Percentiles rank a stretch among this genome's conserved stretches.
These are phyloP conservation scores for Tylopilus sp. DNA, from an alignment of 768 basidiomycete species.

Conservation along the genomic window DNA sequence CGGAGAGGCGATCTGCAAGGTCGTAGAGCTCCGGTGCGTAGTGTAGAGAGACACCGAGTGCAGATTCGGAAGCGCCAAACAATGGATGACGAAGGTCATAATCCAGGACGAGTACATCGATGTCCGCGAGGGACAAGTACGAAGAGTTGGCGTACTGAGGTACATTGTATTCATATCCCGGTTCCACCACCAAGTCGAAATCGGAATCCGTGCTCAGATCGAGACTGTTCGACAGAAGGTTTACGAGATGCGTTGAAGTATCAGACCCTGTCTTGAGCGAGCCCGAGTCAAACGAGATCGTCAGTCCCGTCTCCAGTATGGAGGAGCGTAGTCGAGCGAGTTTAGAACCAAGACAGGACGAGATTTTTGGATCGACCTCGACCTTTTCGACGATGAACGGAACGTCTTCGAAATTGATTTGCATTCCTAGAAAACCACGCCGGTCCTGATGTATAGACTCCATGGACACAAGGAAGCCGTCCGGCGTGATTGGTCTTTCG, in stretches of 20 bases:
- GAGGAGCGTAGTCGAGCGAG: constrained; percentile 13
- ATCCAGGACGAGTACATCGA: constrained; percentile 49
- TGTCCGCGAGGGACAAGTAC: constrained; percentile 20
- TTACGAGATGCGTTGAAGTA: constrained; percentile 14
- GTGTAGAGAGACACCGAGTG: constrained; percentile 24
- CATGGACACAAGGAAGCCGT: constrained; percentile 38
- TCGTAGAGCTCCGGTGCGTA: constrained; percentile 44
- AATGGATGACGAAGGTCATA: constrained; percentile 51
- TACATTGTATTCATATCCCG: constrained; percentile 10
- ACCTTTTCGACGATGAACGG: constrained; percentile 3
- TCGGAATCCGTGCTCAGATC: not conserved
- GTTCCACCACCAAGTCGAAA: constrained; percentile 10
- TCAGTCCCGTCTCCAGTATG: constrained; percentile 3
- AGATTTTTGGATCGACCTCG: constrained; percentile 10
- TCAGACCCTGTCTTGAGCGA: not conserved
- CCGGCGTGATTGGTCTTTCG: constrained; percentile 23
- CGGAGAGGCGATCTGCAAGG: constrained; percentile 38
- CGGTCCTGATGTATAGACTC: constrained; percentile 17
- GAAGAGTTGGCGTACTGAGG: constrained; percentile 15
- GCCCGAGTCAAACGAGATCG: constrained; percentile 7
- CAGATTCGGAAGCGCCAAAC: constrained; percentile 24
- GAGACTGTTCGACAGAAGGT: constrained; percentile 14
- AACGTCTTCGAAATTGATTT: not conserved
- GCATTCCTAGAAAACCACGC: not conserved
- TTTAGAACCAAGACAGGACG: constrained; percentile 21